phyloP scores from a whole-genome alignment of 495 filamentous ascomycete genomes.

The Neurospora sp. region DNA sequence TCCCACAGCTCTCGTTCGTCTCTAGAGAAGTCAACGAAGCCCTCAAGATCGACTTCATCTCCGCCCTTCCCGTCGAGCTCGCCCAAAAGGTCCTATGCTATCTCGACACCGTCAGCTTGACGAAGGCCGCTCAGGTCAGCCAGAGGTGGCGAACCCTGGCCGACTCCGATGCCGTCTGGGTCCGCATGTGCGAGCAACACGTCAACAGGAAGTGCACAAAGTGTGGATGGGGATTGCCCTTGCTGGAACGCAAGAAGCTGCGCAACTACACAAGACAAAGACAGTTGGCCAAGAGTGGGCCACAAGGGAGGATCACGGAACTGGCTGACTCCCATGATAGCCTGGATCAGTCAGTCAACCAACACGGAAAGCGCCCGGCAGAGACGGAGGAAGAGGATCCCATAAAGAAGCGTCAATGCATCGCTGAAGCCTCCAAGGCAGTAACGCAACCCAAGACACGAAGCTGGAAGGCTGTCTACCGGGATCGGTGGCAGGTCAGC shows the following conservation, averaged over 20 bases:
- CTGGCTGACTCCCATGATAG: constrained; percentile 7
- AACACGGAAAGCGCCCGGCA: constrained; percentile 22
- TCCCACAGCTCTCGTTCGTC: constrained; percentile 88
- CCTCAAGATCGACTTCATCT: constrained; percentile 91
- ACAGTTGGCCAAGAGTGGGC: constrained; percentile 32
- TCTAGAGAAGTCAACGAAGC: constrained; percentile 80
- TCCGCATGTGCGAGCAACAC: constrained; percentile 98
- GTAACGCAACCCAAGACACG: constrained; percentile 33
- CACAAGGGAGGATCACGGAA: constrained; percentile 19
- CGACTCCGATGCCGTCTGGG: constrained; percentile 97
- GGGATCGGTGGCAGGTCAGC: constrained; percentile 24
- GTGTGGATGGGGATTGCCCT: constrained; percentile 89
- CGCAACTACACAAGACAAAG: constrained; percentile 82
- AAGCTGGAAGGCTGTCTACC: constrained; percentile 73
- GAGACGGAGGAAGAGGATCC: constrained; percentile 18
- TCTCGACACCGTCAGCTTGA: constrained; percentile 91
- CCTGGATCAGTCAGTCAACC: neutral
- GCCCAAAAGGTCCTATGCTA: constrained; percentile 88
- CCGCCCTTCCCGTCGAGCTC: constrained; percentile 78
- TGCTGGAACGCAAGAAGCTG: constrained; percentile 79
- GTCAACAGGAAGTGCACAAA: constrained; percentile 91
- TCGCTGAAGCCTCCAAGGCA: constrained; percentile 9
- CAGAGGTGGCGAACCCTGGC: constrained; percentile 76
- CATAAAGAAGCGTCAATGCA: constrained; percentile 41
- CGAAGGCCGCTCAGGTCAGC: constrained; percentile 94